Evolutionary conservation across 2,329 filamentous ascomycete genomes (phyloP).

Genomic region (Neofusicoccum ribis): DNA sequence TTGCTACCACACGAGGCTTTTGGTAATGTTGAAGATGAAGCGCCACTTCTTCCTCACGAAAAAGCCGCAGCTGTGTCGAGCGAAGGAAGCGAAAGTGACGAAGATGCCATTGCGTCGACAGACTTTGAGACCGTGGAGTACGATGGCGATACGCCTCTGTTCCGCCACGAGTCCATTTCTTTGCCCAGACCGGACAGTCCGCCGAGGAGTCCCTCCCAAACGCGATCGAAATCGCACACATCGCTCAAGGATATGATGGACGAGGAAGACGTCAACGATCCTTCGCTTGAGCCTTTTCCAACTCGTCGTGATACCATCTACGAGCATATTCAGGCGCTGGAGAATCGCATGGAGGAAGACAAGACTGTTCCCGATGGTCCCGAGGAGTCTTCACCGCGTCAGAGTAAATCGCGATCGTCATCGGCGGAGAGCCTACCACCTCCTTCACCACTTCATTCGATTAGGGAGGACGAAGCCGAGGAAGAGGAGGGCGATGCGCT

Average conservation of each 20-base stretch:
- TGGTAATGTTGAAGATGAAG: constrained; percentile 17
- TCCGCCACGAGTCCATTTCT: constrained; percentile 38
- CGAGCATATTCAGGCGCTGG: constrained; percentile 28
- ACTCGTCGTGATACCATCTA: constrained; percentile 35
- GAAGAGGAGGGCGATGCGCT: neutral
- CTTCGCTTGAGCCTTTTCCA: constrained; percentile 34
- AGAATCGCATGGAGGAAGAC: constrained; percentile 11
- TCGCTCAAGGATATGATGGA: constrained; percentile 17
- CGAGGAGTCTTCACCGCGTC: neutral
- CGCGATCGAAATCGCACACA: neutral
- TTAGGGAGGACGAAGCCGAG: constrained; percentile 9
- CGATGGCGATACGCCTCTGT: constrained; percentile 30
- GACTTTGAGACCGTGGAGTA: constrained; percentile 13
- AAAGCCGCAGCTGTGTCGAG: neutral
- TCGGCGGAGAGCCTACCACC: neutral
- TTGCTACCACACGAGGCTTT: constrained; percentile 35
- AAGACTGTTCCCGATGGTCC: neutral
- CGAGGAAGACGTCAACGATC: constrained; percentile 17
- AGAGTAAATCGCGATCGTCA: neutral
- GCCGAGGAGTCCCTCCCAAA: neutral
- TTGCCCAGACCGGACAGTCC: constrained; percentile 1
- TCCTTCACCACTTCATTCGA: constrained; percentile 17
- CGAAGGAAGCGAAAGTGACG: constrained; percentile 24
- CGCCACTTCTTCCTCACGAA: constrained; percentile 28
- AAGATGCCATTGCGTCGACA: constrained; percentile 25